Percentiles rank a stretch among this genome's conserved stretches.
These are phyloP conservation scores for Xylaria sp. DNA, from an alignment of 2,329 filamentous ascomycete genomes.

Conservation along the genomic window DNA sequence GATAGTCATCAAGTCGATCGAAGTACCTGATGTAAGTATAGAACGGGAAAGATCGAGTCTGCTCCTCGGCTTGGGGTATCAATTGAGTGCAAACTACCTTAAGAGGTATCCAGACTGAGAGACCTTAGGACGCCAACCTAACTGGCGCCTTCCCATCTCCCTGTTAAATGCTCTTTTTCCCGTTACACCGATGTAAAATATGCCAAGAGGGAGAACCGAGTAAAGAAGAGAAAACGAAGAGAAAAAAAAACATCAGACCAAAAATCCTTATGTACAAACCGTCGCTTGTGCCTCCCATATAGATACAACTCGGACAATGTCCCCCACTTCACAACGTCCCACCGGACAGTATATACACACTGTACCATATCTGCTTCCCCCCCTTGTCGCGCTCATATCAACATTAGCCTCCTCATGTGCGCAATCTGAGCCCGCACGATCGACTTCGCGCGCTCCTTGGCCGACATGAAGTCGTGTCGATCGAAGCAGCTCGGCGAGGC, in stretches of 20 bases:
- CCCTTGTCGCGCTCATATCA: slow-evolving; percentile 24
- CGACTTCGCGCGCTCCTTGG: slow-evolving; percentile 39
- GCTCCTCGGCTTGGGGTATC: slow-evolving; percentile 12
- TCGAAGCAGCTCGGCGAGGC: slow-evolving; percentile 40
- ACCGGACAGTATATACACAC: background rate
- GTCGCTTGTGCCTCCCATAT: slow-evolving; percentile 19
- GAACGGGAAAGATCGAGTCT: slow-evolving; percentile 5
- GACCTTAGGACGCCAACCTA: slow-evolving; percentile 2
- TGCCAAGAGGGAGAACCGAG: background rate
- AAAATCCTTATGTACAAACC: slow-evolving; percentile 23
- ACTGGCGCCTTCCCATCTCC: slow-evolving; percentile 1
- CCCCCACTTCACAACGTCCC: background rate
- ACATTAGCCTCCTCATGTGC: slow-evolving; percentile 37
- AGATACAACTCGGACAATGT: slow-evolving; percentile 9
- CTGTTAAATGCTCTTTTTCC: background rate
- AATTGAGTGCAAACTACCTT: slow-evolving; percentile 8
- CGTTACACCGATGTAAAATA: background rate
- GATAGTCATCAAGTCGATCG: too few species aligned
- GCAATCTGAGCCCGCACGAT: slow-evolving; percentile 36
- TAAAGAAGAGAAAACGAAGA: slow-evolving; percentile 1
- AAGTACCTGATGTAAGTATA: background rate
- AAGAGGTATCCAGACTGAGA: slow-evolving; percentile 2
- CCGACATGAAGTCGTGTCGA: slow-evolving; percentile 41
- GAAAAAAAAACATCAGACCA: background rate
- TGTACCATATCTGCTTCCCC: background rate